Percentiles rank a stretch among this genome's conserved stretches.
Conservation (phyloP, 1,284 basidiomycete genomes). For the Agroathelia rolfsii region DNA sequence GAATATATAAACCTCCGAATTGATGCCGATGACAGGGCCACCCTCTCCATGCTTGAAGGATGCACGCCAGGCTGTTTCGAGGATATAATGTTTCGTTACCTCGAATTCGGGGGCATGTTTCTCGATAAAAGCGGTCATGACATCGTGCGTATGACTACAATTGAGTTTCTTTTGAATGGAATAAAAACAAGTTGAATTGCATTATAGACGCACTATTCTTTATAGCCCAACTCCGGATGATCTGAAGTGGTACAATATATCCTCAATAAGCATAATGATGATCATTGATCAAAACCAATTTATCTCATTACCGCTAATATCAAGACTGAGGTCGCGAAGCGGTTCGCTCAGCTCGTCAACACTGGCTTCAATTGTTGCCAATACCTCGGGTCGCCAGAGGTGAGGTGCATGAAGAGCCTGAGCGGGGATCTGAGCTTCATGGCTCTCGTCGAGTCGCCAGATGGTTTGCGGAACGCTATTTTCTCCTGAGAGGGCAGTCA, state of each 20-base stretch:
- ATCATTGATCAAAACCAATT: too few species aligned
- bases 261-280: neutral
- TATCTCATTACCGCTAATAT: constrained; percentile 47
- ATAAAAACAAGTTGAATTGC: constrained; percentile 9
- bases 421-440: too few species aligned
- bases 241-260: constrained; percentile 25
- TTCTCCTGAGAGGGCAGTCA: too few species aligned
- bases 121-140: constrained; percentile 44
- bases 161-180: constrained; percentile 1
- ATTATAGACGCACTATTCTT: constrained; percentile 37
- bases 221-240: constrained; percentile 49
- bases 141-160: constrained; percentile 40
- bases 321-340: constrained; percentile 50
- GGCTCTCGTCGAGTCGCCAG: too few species aligned
- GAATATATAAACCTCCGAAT: too few species aligned
- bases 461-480: too few species aligned
- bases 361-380: constrained; percentile 45
- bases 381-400: constrained; percentile 28
- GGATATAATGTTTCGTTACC: constrained; percentile 44
- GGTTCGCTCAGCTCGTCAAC: constrained; percentile 45
- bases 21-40: constrained; percentile 55
- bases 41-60: constrained; percentile 45
- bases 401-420: too few species aligned
- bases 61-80: constrained; percentile 67
- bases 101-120: constrained; percentile 50